Evolutionary conservation across 2,329 filamentous ascomycete species (phyloP), one percentile per base, ranked within the genome.

Genomic region (Atkinsonella hypoxylon): DNA sequence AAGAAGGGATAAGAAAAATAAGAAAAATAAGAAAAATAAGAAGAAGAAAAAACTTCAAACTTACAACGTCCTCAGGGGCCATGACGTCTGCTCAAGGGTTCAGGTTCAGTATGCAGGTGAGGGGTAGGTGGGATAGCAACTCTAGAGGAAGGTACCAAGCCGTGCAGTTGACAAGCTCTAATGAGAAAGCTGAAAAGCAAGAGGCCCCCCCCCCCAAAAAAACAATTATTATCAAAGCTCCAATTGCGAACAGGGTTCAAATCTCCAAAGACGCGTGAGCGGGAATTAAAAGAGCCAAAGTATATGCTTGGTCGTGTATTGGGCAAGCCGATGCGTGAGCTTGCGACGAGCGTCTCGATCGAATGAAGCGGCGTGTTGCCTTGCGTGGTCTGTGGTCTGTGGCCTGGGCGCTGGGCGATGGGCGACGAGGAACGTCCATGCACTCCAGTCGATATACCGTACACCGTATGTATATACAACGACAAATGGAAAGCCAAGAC

Each of bases 1-100:
- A n/a, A n/a, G n/a, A n/a, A n/a, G n/a, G n/a, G n/a, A n/a, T n/a
- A n/a, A 9, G 32, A 41, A 11, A 30, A 6, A 32, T 8, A 30
- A 20, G 11, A n/a, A 8, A 9, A 34, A 31, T n/a, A n/a, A 9
- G 32, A 41, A 11, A 30, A 6, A 32, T 8, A 30, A 20, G 11
- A n/a, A 8, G 5, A 34, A 31, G 22, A 30, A 31, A 20, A 47
- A 18, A 17, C 4, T 17, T 12, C 15, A 15, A 7, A 60, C 63
- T 49, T 54, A 68, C 66, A 55, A 64, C 64, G 22, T 66, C 64
- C 47, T 67, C 62, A 41, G 60, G 57, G 53, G 64, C 59, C 64
- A 66, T 66, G 53, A 52, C 54, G 47, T 36, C 12, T 36, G 10
- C 47, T 38, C 36, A 47, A 30, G 18, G 15, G 38, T 31, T 42